phyloP scores from a whole-genome alignment of 2,329 filamentous ascomycete species.

The Trichoderma koningiopsis region DNA sequence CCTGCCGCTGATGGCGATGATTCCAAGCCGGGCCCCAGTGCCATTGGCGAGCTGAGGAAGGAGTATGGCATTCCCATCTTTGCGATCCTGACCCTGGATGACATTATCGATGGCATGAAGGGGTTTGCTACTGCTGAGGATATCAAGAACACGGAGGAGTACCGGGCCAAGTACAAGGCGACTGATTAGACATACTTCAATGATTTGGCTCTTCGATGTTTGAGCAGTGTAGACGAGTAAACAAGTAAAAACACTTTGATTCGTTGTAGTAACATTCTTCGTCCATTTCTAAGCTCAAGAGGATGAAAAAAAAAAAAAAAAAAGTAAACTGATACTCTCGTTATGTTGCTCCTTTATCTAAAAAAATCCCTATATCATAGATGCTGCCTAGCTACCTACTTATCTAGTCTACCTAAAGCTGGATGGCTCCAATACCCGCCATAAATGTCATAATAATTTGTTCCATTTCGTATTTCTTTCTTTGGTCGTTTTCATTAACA shows the following conservation, averaged over 20 bases:
- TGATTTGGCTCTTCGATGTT: neutral
- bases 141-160: constrained; percentile 70
- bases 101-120: constrained; percentile 73
- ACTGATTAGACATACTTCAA: constrained; percentile 48
- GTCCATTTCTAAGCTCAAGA: neutral
- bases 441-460: neutral
- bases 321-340: neutral
- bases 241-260: neutral
- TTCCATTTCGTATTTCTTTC: neutral
- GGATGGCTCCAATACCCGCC: constrained; percentile 2
- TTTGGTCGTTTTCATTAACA: neutral
- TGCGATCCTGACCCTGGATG: constrained; percentile 79
- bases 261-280: neutral
- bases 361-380: neutral
- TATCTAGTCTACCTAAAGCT: constrained; percentile 1
- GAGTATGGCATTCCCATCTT: constrained; percentile 83
- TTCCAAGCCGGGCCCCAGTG: constrained; percentile 70
- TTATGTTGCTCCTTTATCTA: neutral
- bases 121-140: constrained; percentile 63
- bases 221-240: constrained; percentile 1
- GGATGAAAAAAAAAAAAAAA: neutral
- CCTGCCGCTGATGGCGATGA: constrained; percentile 67
- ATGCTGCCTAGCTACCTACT: neutral
- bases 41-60: constrained; percentile 81
- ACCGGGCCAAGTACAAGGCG: constrained; percentile 67